Base-by-base conservation (phyloP, 352 stramenopile species). In the Globisporangium yorkense region DNA sequence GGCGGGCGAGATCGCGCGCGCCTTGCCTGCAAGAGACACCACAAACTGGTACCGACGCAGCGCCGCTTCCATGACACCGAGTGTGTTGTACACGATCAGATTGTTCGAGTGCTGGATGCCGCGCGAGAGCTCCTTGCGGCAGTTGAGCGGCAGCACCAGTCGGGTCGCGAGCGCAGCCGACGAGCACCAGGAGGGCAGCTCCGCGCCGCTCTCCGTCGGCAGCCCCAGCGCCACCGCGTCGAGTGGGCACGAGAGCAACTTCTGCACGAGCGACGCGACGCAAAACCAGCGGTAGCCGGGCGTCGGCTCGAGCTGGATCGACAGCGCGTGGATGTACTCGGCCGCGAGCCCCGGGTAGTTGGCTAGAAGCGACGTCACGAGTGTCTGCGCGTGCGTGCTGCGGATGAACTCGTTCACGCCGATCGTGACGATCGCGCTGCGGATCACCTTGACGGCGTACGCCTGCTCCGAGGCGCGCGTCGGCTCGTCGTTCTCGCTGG, bases 251-350 rank as follows among this genome's bases (percentile, higher is more conserved):
- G 71, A 68, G 12, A 96, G 63, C 39, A 92, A 51, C 39, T 80
- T 84, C 51, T 92, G 77, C 29, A 94, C 62, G 29, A 94, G 67
- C 9, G 80, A 90, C 0, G 74, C 73, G 5, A 88, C 70, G 21
- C 68, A 81, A 59, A 93, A 96, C 86, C 86, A 96, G 41, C 83
- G 78, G 51, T 77, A 96, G 2, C 71, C 78, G 1, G 74, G 70
- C 27, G 84, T 85, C 1, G 86, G 86, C 55, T 96, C 83, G 15
- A 96, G 66, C 33, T 87, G 82, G 16, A 88, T 58, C 0, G 78
- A 61, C 40, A 91, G 41, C 7, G 70, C 71, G 24, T 75, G 53
- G 18, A 94, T 53, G 54, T 89, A 90, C 35, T 89, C 77, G 2
- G 75, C 67, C 12, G 80, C 40, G 3, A 91, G 68, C 0, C 71